Evolutionary conservation across 1,284 basidiomycete species (phyloP), one percentile per base, ranked within the genome.

Genomic region (Tylopilus sp.): DNA sequence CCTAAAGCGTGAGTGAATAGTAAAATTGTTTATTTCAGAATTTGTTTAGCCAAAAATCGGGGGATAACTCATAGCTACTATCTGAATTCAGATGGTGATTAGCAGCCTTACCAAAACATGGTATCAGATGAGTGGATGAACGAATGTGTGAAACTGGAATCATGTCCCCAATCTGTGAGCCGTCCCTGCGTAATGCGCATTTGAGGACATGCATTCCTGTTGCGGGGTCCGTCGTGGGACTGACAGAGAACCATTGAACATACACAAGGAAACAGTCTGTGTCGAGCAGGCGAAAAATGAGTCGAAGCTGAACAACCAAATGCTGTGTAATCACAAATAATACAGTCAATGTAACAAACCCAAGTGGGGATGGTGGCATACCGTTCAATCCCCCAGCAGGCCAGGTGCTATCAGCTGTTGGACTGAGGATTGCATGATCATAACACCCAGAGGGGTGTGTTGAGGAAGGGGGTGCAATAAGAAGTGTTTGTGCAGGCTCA

Each of bases 1-100:
- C n/a, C n/a, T n/a, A n/a, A n/a, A n/a, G 18, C 51, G 53, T 52
- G 19, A 53, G 38, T 24, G 60, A 56, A 16, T 56, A 56, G 13
- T 26, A 55, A 51, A 55, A 51, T 12, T 61, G 39, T 38, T 33
- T 55, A 24, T 56, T 36, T 33, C n/a, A n/a, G n/a, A n/a, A n/a
- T n/a, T n/a, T n/a, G n/a, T n/a, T n/a, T n/a, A n/a, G n/a, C n/a
- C n/a, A 54, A 54, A 54, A 54, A 24, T 44, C 16, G 16, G 16
- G 41, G 0, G 18, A 44, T 10, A 57, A 26, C 15, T 57, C 12
- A 15, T 41, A 53, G 8, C 24, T 41, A 2, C 36, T 53, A 13
- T 55, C 18, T 7, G 18, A 26, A 15, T 36, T 51, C 15, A 61
- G 41, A 15, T 13, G 9, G 0, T 19, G 33, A 57, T 56, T 61